phyloP scores from a whole-genome alignment of 495 filamentous ascomycete species.

The Trichoderma virens region DNA sequence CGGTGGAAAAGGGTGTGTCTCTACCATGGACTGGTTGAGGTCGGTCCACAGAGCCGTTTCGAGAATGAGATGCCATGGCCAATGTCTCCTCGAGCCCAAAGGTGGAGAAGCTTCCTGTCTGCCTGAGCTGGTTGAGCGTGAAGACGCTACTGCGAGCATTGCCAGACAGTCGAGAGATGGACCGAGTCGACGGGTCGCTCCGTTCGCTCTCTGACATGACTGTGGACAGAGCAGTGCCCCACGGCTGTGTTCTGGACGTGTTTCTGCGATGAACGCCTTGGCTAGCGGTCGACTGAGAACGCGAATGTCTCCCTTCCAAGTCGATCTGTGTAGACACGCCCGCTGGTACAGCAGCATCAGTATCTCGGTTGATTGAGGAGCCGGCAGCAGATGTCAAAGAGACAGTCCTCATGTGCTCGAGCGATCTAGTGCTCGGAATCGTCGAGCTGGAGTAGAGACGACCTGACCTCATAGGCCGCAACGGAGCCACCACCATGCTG shows the following conservation, averaged over 20 bases:
- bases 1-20: slow-evolving; percentile 10
- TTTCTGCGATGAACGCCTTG: slow-evolving; percentile 7
- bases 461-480: slow-evolving; percentile 32
- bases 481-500: slow-evolving; percentile 44
- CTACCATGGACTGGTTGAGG: slow-evolving; percentile 28
- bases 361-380: slow-evolving; percentile 28
- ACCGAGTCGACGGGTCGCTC: slow-evolving; percentile 33
- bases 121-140: slow-evolving; percentile 19
- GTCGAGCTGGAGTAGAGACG: not conserved
- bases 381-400: slow-evolving; percentile 40
- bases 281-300: not conserved
- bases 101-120: slow-evolving; percentile 5
- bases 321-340: not conserved
- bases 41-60: slow-evolving; percentile 33
- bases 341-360: slow-evolving; percentile 10
- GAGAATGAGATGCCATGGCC: slow-evolving; percentile 21
- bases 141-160: slow-evolving; percentile 27
- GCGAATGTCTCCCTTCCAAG: not conserved
- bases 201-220: slow-evolving; percentile 58
- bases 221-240: slow-evolving; percentile 69
- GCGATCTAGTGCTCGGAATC: slow-evolving; percentile 39
- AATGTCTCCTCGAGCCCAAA: not conserved
- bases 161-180: slow-evolving; percentile 34
- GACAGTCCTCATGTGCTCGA: slow-evolving; percentile 38
- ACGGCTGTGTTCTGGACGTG: slow-evolving; percentile 37